Conservation (phyloP, 2,329 filamentous ascomycete species). For the Hypomyces perniciosus region DNA sequence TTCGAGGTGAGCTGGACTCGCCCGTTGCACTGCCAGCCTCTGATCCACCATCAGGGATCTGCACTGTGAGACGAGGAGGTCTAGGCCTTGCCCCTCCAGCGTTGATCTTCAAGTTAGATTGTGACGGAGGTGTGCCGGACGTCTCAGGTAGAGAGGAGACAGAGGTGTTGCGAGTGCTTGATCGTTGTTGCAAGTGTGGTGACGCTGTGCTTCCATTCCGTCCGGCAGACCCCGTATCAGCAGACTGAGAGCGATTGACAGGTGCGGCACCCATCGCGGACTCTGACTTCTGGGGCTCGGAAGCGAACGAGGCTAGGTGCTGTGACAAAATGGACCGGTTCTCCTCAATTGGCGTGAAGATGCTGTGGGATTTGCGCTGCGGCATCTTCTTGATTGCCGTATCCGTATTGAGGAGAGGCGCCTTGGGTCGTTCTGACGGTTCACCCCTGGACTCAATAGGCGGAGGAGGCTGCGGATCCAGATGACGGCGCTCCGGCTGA, state of each 20-base stretch:
- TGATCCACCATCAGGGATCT: constrained; percentile 88
- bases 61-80: constrained; percentile 75
- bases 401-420: constrained; percentile 45
- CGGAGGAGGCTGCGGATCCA: constrained; percentile 46
- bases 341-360: constrained; percentile 96
- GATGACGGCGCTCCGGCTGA: constrained; percentile 35
- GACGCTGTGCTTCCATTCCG: constrained; percentile 49
- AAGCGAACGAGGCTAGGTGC: constrained; percentile 65
- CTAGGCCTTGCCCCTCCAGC: constrained; percentile 65
- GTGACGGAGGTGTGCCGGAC: constrained; percentile 62
- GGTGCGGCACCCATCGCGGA: constrained; percentile 28
- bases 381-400: constrained; percentile 56
- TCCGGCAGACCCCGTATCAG: constrained; percentile 54
- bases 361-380: constrained; percentile 79
- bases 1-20: constrained; percentile 61
- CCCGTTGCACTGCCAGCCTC: constrained; percentile 68
- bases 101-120: constrained; percentile 63
- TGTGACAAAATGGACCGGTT: constrained; percentile 82
- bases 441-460: constrained; percentile 46
- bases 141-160: constrained; percentile 61
- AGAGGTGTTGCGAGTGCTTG: constrained; percentile 44
- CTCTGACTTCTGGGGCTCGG: constrained; percentile 41
- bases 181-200: constrained; percentile 46
- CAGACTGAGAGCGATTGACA: constrained; percentile 53
- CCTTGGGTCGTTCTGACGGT: constrained; percentile 40